Base-by-base conservation (phyloP, 306 rosid genomes). In the Cyclanthera cordifolia region DNA sequence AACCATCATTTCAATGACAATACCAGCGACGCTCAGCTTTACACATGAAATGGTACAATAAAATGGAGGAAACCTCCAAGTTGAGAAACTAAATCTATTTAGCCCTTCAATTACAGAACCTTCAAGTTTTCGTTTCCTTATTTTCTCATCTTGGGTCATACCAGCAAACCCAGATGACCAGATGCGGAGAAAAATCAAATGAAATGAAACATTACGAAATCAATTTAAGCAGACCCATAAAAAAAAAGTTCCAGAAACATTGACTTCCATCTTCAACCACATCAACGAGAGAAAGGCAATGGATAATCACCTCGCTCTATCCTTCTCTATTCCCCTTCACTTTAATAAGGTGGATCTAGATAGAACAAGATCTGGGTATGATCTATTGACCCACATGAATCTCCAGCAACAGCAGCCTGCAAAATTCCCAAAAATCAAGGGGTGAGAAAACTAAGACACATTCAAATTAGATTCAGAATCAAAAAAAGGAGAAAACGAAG, bases 341-440 rank as follows among this genome's bases (percentile, higher is more conserved):
- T 75, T 74, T 8, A 13, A 34, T 20, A 75, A 68, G 73, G 77
- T 68, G 87, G 88, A 85, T 84, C 89, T 75, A 75, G 74, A 13
- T 60, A 75, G 20, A 78, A 76, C 76, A 85, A 82, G 96, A 87
- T 89, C 96, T 84, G 85, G 82, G 88, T 69, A 79, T 81, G 95
- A 92, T 89, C 89, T 86, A 77, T 39, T 66, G 74, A 73, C 84
- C 80, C 76, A 76, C 56, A 73, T 70, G 82, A 74, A 57, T 80
- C 67, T 73, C 72, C 73, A 64, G 19, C 75, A 73, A 50, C 41
- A 77, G 74, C 69, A 52, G 52, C 79, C 83, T 71, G 79, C 84
- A 51, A 78, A 81, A 66, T 45, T 48, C 52, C 51, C 53, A 65
- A 74, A 27, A 37, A 7, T 8, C 43, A 37, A 37, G 7, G 43